These are phyloP conservation scores for Kwoniella shivajii DNA, from an alignment of 1,284 basidiomycete genomes.

Conservation along the genomic window DNA sequence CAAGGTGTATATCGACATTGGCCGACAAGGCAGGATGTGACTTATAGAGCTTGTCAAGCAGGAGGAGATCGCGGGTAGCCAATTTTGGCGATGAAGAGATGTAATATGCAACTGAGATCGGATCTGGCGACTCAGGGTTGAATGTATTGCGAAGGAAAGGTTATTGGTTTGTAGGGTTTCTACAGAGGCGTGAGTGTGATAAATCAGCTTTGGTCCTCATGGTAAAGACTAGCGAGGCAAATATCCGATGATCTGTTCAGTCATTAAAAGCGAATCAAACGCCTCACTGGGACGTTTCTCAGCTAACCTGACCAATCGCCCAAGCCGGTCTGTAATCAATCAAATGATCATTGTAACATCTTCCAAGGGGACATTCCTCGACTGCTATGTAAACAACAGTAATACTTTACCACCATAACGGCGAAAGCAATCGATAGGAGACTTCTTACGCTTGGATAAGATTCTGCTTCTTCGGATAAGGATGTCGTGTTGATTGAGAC, in stretches of 20 bases:
- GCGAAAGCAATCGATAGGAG: background rate
- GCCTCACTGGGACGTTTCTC: background rate
- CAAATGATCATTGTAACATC: constrained; percentile 2
- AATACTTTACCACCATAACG: background rate
- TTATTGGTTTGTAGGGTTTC: too few species aligned
- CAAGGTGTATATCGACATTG: constrained; percentile 2
- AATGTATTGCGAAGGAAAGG: too few species aligned
- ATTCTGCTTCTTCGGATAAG: background rate
- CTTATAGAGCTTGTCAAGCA: background rate
- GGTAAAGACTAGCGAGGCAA: too few species aligned
- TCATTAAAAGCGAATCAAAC: background rate
- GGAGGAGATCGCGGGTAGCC: background rate
- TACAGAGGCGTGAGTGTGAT: too few species aligned
- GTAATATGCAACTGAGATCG: background rate
- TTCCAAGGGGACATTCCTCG: background rate
- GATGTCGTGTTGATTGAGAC: background rate
- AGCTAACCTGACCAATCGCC: background rate
- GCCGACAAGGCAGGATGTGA: background rate
- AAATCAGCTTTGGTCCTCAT: too few species aligned
- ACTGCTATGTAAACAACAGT: background rate
- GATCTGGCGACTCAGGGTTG: too few species aligned
- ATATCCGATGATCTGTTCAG: background rate
- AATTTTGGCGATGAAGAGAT: background rate
- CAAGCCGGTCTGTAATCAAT: background rate
- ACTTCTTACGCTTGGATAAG: background rate